These are phyloP conservation scores for Tricholomella constricta DNA, from an alignment of 768 basidiomycete species.

Conservation along the genomic window DNA sequence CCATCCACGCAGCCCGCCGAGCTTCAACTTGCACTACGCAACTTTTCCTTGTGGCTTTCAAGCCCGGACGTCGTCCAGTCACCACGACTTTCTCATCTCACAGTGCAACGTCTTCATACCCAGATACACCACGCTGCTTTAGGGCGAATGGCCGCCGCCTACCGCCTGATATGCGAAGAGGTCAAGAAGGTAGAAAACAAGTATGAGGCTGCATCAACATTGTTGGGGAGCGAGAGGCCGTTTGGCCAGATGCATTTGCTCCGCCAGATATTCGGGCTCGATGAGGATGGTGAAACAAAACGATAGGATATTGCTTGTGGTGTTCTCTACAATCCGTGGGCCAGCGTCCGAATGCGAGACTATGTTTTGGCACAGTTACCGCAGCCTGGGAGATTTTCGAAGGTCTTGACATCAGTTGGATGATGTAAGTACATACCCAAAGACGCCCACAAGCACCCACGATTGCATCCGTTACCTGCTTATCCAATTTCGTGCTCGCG, in stretches of 20 bases:
- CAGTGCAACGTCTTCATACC: conserved; percentile 62
- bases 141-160: conserved; percentile 65
- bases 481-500: background rate
- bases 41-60: conserved; percentile 86
- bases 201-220: conserved; percentile 90
- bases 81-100: conserved; percentile 74
- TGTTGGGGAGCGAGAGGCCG: conserved; percentile 81
- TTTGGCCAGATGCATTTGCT: conserved; percentile 77
- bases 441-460: no score
- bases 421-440: no score
- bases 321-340: background rate
- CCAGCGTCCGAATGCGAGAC: background rate
- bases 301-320: background rate
- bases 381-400: background rate
- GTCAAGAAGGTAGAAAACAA: conserved; percentile 74
- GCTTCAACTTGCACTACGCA: conserved; percentile 61
- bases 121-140: conserved; percentile 80
- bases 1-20: conserved; percentile 64
- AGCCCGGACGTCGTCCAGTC: conserved; percentile 79
- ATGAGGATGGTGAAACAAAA: conserved; percentile 35
- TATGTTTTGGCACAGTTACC: no score
- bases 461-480: no score
- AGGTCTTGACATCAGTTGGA: background rate
- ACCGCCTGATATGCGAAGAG: conserved; percentile 72
- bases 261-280: conserved; percentile 78